Conservation (phyloP, 768 basidiomycete genomes). For the Auricularia auricula-judae region DNA sequence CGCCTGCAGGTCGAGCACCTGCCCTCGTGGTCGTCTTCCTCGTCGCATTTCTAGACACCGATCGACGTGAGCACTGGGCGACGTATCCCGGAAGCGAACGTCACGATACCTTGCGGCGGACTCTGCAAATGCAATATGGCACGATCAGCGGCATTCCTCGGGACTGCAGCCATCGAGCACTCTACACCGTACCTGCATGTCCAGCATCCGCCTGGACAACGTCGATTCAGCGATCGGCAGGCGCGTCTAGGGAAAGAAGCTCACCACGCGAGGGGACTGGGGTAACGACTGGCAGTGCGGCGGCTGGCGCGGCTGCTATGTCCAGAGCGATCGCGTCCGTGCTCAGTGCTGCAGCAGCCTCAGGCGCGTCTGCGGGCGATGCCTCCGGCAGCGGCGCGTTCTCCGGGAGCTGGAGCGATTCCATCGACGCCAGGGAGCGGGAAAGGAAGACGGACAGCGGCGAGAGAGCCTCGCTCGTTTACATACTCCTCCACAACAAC, state of each 20-base stretch:
- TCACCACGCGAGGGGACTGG: neutral
- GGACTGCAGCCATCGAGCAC: no score
- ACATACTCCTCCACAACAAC: neutral
- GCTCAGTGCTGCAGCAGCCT: neutral
- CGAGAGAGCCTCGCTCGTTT: neutral
- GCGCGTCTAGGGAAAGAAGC: neutral
- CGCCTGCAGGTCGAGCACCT: conserved; percentile 75
- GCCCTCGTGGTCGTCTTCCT: conserved; percentile 56
- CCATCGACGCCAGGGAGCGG: neutral
- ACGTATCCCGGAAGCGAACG: neutral
- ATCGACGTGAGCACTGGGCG: neutral
- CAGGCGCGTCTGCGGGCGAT: neutral
- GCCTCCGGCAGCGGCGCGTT: neutral
- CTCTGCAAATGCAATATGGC: neutral
- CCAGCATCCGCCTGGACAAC: neutral
- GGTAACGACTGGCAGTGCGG: neutral
- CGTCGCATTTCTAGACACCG: conserved; percentile 68
- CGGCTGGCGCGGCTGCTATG: neutral
- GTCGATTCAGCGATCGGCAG: neutral
- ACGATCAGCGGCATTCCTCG: neutral
- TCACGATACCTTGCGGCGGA: neutral
- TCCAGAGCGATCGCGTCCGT: no score
- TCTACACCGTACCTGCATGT: neutral
- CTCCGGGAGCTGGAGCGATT: neutral
- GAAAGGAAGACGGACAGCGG: neutral